A percentile compares a stretch with the other conserved stretches of the same genome.
phyloP scores from a whole-genome alignment of 805 yeast species.

The Suhomyces faveliae region DNA sequence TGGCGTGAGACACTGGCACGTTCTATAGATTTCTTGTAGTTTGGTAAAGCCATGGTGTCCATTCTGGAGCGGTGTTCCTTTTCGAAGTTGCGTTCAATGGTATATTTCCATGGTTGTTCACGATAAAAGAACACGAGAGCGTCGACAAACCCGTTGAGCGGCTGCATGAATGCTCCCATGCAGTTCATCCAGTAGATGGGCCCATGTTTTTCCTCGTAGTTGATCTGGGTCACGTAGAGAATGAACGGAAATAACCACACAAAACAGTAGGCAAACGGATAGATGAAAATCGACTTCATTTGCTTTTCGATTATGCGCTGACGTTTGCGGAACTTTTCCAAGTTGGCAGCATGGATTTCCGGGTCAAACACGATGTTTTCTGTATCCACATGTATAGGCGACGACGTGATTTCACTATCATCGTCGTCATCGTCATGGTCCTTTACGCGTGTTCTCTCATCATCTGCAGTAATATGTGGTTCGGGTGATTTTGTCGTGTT shows the following conservation, averaged over 20 bases:
- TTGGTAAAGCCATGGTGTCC: conserved; percentile 14
- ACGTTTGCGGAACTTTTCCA: conserved; percentile 59
- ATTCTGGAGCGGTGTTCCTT: conserved; percentile 30
- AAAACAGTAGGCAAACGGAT: conserved; percentile 78
- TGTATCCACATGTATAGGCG: conserved; percentile 19
- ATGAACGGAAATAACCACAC: conserved; percentile 83
- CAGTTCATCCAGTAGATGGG: conserved; percentile 63
- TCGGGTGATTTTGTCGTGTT: no score
- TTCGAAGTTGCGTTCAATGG: conserved; percentile 39
- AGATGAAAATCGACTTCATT: conserved; percentile 74
- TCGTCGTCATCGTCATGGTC: conserved; percentile 27
- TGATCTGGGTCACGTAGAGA: conserved; percentile 56
- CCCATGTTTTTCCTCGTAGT: conserved; percentile 45
- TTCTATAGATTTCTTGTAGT: conserved; percentile 3
- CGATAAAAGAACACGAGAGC: conserved; percentile 70
- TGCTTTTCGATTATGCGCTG: conserved; percentile 71
- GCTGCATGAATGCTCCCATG: conserved; percentile 74
- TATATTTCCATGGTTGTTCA: conserved; percentile 74
- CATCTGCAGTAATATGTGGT: background rate
- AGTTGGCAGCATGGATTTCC: conserved; percentile 57
- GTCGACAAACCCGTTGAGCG: conserved; percentile 78
- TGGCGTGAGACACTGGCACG: background rate
- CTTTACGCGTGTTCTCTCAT: background rate
- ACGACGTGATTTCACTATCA: conserved; percentile 12
- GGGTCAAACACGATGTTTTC: conserved; percentile 27